Base-by-base conservation (phyloP, 2,329 filamentous ascomycete genomes). In the Trichoderma sp. region DNA sequence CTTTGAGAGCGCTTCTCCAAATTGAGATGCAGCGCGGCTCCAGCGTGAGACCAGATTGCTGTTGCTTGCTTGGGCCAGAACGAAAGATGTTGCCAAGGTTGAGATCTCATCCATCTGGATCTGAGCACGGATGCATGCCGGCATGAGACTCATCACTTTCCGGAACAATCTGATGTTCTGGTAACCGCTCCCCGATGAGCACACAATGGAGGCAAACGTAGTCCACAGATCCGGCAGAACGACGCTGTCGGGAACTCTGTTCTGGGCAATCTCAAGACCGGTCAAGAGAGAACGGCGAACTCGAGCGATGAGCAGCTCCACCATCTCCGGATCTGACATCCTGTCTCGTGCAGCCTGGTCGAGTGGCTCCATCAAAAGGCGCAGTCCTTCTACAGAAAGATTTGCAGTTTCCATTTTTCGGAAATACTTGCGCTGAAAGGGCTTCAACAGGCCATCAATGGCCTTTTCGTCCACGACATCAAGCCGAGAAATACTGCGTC, bases 101-200 rank as follows among this genome's bases (percentile, higher is more conserved):
- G 52, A 60, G 7, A 72, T 51, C 7, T 67, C 57, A 5, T 67
- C 47, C 9, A 55, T 14, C 7, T 67, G 55, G 14, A 72, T 64
- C 12, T 66, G 59, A 5, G 56, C 26, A 26, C 57, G 65, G 7
- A 72, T 19, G 7, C 63, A 61, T 15, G 63, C 28, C 2, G 71
- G 71, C 66, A 72, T 66, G 6, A 64, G 15, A 19, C 52, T 24
- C 59, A 71, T 65, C 24, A 72, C 44, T 19, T 65, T 50, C 17
- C 62, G 64, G 24, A 72, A 69, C 3, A 71, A 30, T 5, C 67
- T 68, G 17, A 71, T 28, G n/a, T 71, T 67, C 44, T 70, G 67
- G 12, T 66, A 54, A 19, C 57, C 39, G 5, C 61, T 66, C 9
- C 62, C 62, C 2, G 64, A 50, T 14, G 44, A 26, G 56, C 65